Evolutionary conservation across 1,284 basidiomycete species (phyloP), one percentile per base, ranked within the genome.

Genomic region (Schizophyllum commune): DNA sequence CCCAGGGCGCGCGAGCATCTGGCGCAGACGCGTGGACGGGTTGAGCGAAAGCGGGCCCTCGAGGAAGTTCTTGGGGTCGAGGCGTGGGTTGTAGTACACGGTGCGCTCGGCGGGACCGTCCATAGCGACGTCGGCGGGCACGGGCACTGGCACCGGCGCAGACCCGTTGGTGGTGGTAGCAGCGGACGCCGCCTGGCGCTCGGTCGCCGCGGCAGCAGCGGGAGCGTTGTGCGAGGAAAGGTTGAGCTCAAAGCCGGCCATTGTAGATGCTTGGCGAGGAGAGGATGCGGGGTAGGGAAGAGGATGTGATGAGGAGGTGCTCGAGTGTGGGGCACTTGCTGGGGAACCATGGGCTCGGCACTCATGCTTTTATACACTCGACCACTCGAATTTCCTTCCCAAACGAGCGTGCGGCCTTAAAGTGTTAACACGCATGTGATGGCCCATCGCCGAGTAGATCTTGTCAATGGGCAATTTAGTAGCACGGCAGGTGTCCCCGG

Each of bases 1-100:
- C 34, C 88, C 88, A 7, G 88, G 88, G 54, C 88, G 78, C 7
- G 86, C 87, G 32, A 91, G 82, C 83, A 90, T 79, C 69, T 91
- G 88, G 56, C 88, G 82, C 58, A 91, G 80, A 54, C 88, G 83
- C 2, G 88, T 91, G 8, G 86, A 78, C 17, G 88, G 79, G 68
- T 89, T 85, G 62, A 73, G 71, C 2, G 88, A 89, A 2, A 89
- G 72, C 13, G 86, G 82, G 4, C 87, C 88, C 19, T 88, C 81
- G 53, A 88, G 73, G 73, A 78, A 89, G 71, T 89, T 88, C 68
- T 80, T 80, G 52, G 86, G 84, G 72, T 88, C 85, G 27, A 86
- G 70, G 54, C 84, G 84, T 34, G 85, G 59, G 68, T 84, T 84
- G 73, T 81, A 79, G 72, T 84, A 84, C 15, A 68, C 68, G 9